Evolutionary conservation across 768 basidiomycete species (phyloP).

Genomic region (Hygrocybe punicea): DNA sequence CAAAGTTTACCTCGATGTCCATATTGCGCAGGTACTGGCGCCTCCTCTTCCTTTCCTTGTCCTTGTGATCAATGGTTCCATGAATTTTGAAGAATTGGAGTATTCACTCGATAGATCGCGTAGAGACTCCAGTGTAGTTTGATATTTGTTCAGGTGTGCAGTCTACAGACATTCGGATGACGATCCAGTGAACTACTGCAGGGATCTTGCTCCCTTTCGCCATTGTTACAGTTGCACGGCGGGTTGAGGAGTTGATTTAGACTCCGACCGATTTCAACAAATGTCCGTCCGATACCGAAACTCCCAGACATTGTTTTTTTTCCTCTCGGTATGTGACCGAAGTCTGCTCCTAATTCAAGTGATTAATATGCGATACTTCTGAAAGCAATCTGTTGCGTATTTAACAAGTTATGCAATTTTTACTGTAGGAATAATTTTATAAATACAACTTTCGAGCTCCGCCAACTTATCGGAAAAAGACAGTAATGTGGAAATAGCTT

Average conservation of each 20-base stretch:
- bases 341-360: not conserved
- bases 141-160: conserved; percentile 6
- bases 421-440: too few relatives aligned
- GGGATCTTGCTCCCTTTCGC: conserved; percentile 4
- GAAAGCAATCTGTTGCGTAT: not conserved
- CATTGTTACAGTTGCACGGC: too few relatives aligned
- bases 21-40: conserved; percentile 3
- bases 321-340: not conserved
- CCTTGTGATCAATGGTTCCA: conserved; percentile 6
- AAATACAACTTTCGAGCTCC: too few relatives aligned
- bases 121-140: conserved; percentile 6
- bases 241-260: too few relatives aligned
- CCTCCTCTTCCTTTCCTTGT: conserved; percentile 1
- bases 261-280: not conserved
- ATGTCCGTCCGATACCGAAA: not conserved
- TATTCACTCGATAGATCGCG: conserved; percentile 3
- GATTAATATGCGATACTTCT: not conserved
- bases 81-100: conserved; percentile 1
- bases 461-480: too few relatives aligned
- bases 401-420: not conserved
- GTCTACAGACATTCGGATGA: conserved; percentile 4
- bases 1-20: conserved; percentile 8
- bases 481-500: too few relatives aligned
- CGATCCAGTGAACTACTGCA: conserved; percentile 3
- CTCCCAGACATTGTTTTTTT: not conserved